Conservation (phyloP, 73 alveolate species). For the Tetrahymena thermophila region DNA sequence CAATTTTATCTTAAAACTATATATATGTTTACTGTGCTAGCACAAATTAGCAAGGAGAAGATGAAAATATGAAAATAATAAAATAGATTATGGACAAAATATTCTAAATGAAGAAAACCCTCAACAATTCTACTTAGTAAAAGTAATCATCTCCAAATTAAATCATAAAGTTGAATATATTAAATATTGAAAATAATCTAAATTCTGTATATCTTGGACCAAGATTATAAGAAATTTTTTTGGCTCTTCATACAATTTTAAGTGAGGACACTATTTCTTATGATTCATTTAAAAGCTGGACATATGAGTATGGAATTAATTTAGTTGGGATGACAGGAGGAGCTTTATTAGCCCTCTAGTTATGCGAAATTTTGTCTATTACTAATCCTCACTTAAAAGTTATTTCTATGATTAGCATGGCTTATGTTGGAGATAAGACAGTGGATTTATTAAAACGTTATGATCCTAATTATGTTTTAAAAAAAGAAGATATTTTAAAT, state of each 20-base stretch:
- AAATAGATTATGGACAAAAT: too few relatives aligned
- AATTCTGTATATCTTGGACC: background rate
- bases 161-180: background rate
- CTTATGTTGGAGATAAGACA: background rate
- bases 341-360: background rate
- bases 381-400: background rate
- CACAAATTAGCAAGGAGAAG: too few relatives aligned
- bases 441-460: background rate
- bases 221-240: background rate
- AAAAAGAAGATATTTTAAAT: background rate
- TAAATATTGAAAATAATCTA: background rate
- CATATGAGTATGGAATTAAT: background rate
- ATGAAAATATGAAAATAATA: background rate
- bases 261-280: background rate
- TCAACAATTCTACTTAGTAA: too few relatives aligned
- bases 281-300: background rate
- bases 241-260: background rate
- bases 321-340: background rate
- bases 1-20: background rate
- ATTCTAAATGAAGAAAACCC: too few relatives aligned
- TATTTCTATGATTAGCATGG: background rate
- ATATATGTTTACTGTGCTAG: background rate
- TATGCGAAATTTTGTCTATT: background rate
- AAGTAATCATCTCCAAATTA: background rate
- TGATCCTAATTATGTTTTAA: background rate